A percentile compares a stretch with the other conserved stretches of the same genome.
Conservation (phyloP, 306 rosid species). For the Astragalus glycyphyllos region DNA sequence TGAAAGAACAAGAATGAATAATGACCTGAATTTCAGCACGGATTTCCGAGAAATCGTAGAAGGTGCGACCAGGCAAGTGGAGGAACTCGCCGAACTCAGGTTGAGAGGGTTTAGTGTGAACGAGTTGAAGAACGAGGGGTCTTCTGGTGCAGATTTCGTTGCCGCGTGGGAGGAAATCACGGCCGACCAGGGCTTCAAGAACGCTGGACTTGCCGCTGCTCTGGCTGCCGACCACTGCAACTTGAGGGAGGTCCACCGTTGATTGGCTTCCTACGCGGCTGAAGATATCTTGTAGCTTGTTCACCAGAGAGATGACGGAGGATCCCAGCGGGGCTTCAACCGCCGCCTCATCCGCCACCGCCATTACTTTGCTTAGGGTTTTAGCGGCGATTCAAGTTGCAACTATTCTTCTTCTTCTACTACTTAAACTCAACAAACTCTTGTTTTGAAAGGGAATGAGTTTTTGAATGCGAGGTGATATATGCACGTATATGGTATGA, state of each 20-base stretch:
- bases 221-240: slow-evolving; percentile 94
- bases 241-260: slow-evolving; percentile 92
- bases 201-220: slow-evolving; percentile 99
- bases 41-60: slow-evolving; percentile 75
- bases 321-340: slow-evolving; percentile 68
- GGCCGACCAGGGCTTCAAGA: slow-evolving; percentile 91
- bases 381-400: not conserved
- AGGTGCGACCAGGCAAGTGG: slow-evolving; percentile 80
- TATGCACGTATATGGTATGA: not conserved
- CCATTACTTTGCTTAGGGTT: slow-evolving; percentile 38
- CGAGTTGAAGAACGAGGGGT: slow-evolving; percentile 92
- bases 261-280: slow-evolving; percentile 85
- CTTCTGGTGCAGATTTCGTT: slow-evolving; percentile 88
- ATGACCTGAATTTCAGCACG: slow-evolving; percentile 84
- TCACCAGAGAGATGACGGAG: slow-evolving; percentile 83
- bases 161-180: slow-evolving; percentile 94
- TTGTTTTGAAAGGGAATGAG: not conserved
- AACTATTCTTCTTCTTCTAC: not conserved
- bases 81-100: slow-evolving; percentile 95
- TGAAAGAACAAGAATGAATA: not conserved
- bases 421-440: not conserved
- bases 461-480: not conserved
- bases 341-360: slow-evolving; percentile 64
- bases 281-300: slow-evolving; percentile 94
- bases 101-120: slow-evolving; percentile 61